phyloP scores from a whole-genome alignment of 2,329 filamentous ascomycete species.

The Stagonosporopsis chrysanthemi region DNA sequence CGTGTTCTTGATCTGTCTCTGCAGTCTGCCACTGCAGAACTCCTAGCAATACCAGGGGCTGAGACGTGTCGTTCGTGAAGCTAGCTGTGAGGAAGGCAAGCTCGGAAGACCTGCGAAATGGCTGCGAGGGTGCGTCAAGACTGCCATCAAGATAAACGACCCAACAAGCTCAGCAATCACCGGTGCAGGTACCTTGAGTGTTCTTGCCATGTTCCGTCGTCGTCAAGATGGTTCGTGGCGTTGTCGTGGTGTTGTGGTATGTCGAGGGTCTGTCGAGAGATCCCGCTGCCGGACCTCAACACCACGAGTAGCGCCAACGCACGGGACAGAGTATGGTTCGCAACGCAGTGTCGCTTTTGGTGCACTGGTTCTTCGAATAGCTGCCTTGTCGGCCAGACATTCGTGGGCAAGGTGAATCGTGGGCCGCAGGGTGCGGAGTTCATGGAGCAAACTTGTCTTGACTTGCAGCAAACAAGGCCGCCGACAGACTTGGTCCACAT shows the following conservation, averaged over 20 bases:
- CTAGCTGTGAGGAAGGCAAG: too few species aligned
- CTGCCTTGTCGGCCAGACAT: not conserved
- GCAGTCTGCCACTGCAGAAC: not conserved
- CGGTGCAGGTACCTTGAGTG: not conserved
- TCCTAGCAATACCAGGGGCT: not conserved
- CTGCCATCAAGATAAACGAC: not conserved
- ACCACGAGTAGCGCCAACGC: constrained; percentile 7
- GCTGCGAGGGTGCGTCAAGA: too few species aligned
- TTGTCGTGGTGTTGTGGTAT: constrained; percentile 2
- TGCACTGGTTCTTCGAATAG: not conserved
- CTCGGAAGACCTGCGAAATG: not conserved
- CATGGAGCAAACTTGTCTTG: not conserved
- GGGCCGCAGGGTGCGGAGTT: not conserved
- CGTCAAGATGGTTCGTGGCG: not conserved
- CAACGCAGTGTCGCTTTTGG: not conserved
- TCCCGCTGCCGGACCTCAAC: not conserved
- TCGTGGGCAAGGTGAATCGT: not conserved
- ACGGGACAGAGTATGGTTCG: not conserved
- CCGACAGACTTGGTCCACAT: not conserved
- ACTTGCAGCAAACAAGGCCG: not conserved
- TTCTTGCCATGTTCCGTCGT: not conserved
- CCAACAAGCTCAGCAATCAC: not conserved
- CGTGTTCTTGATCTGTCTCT: not conserved
- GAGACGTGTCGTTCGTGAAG: not conserved
- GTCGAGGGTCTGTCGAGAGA: not conserved